Evolutionary conservation across 2,329 filamentous ascomycete genomes (phyloP), one percentile per base, ranked within the genome.

Genomic region (Clonostachys solani): DNA sequence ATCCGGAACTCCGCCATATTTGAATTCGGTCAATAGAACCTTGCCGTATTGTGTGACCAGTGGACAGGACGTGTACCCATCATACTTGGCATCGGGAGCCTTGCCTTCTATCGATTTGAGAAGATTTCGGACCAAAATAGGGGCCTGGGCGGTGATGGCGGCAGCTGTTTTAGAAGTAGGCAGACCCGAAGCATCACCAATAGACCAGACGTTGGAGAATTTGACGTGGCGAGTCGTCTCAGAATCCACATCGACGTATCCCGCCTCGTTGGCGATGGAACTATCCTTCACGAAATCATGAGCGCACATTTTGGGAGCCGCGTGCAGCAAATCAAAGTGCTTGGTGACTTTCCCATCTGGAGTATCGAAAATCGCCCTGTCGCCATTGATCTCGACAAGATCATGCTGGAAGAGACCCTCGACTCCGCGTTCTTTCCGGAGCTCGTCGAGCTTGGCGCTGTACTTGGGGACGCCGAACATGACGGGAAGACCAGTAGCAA

Each of bases 401-500:
- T 38, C 36, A 5, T 83, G 79, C 56, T 75, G 68, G 60, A 83
- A 83, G 15, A 81, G 64, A 1, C 74, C 79, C 57, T 82, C 79
- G 3, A 83, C 79, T 4, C 72, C 73, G 10, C 78, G 63, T 57
- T 81, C 71, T 57, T 71, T 56, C 4, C 80, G 72, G 56, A 83
- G 62, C 52, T 72, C 62, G 49, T 83, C 76, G 2, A 83, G 70
- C 45, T 65, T 68, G 29, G 70, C 71, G 56, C 68, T 77, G 59
- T 83, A 83, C 63, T 83, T 83, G 49, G 78, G 74, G 36, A 83
- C 78, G 41, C 74, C 80, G 47, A 83, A 83, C 79, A 83, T 83
- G 46, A 61, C 63, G 0, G 76, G 75, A 4, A 79, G 64, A 0
- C 71, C 78, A 0, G 79, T 81, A 6, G 78, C 78, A 50, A 80